phyloP scores from a whole-genome alignment of 2,329 filamentous ascomycete genomes.

The Cordyceps pruinosa region DNA sequence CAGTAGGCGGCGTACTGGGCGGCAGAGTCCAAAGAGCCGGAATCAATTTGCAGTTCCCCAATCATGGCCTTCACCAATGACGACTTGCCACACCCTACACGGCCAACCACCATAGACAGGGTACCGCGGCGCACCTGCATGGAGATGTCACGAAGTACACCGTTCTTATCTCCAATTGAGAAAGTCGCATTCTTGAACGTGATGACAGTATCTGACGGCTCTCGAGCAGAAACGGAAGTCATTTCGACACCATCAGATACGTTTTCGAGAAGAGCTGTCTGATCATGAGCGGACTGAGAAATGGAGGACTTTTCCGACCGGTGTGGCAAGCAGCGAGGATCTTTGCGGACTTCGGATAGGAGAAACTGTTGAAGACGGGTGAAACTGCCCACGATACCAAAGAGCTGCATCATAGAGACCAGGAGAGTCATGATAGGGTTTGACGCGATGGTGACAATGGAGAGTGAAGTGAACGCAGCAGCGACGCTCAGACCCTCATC shows the following conservation, averaged over 20 bases:
- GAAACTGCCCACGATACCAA: slow-evolving; percentile 27
- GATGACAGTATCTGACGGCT: neutral
- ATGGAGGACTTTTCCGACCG: neutral
- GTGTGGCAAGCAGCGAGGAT: slow-evolving; percentile 2
- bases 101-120: slow-evolving; percentile 33
- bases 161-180: slow-evolving; percentile 11
- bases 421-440: slow-evolving; percentile 28
- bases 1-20: slow-evolving; percentile 32
- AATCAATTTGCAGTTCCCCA: slow-evolving; percentile 25
- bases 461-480: slow-evolving; percentile 30
- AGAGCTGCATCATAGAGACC: slow-evolving; percentile 26
- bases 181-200: slow-evolving; percentile 16
- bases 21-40: slow-evolving; percentile 22
- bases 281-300: neutral
- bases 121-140: slow-evolving; percentile 16
- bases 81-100: slow-evolving; percentile 39
- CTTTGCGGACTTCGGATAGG: slow-evolving; percentile 20
- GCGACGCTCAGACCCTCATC: slow-evolving; percentile 24
- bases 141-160: slow-evolving; percentile 21
- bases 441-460: slow-evolving; percentile 27
- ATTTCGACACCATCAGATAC: neutral
- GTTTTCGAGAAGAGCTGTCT: neutral
- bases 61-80: slow-evolving; percentile 32
- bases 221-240: neutral
- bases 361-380: slow-evolving; percentile 28